Evolutionary conservation across 345 rosid genomes (phyloP), one percentile per base, ranked within the genome.

Genomic region (Euphorbia peplus): DNA sequence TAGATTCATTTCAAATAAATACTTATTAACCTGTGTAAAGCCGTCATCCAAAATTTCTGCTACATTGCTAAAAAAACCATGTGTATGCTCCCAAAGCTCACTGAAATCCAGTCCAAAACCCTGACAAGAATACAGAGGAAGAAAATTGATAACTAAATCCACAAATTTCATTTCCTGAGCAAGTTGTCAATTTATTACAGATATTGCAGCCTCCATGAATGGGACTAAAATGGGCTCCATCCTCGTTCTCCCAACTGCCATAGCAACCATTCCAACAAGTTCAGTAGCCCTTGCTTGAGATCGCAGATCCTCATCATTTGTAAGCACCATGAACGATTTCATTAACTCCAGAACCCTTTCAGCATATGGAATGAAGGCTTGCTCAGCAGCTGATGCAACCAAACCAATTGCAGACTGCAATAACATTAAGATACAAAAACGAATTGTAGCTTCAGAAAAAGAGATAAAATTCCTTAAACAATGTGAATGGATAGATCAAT

Each of bases 221-320:
- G 98, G 87, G 52, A 88, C 83, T 75, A 95, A 71, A 76, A 92
- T 83, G 52, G 96, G 81, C 73, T 92, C 97, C 90, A 90, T 92
- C 74, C 95, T 83, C 51, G 60, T 30, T 79, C 87, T 92, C 61
- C 98, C 97, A 79, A 86, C 91, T 76, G 96, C 85, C 99, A 92
- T 92, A n/a, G 98, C 96, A 50, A 92, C 95, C 75, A 95, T 92
- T 75, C 99, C 98, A 62, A 95, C 98, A 81, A 95, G 97, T 84
- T 95, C 99, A 26, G 99, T 95, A 35, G 99, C 87, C 80, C 99
- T 88, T 19, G 99, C 97, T 68, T 98, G 89, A 28, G 95, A 83
- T 67, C 93, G 86, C 61, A 95, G 95, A 83, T 90, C 99, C 76
- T 90, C 97, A 75, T 92, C 96, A 67, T 74, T 76, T 21, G 90